Conservation (phyloP, 805 yeast species). For the Starmerella apicola region DNA sequence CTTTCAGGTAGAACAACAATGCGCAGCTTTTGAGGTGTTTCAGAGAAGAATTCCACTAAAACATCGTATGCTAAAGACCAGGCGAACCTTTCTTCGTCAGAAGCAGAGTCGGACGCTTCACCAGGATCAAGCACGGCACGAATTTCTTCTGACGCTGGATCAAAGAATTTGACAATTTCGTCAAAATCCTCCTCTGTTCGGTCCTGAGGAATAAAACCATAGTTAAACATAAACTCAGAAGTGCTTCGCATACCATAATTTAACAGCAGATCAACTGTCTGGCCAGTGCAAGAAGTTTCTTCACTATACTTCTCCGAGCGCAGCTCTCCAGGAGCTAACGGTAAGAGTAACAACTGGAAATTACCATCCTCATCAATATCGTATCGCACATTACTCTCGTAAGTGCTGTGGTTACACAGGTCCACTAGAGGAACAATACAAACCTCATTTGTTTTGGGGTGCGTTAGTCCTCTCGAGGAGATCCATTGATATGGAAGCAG, state of each 20-base stretch:
- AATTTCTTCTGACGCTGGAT: conserved; percentile 15
- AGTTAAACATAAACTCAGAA: conserved; percentile 30
- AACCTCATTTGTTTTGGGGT: conserved; percentile 23
- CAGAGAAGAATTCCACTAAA: conserved; percentile 20
- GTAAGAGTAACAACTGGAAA: conserved; percentile 13
- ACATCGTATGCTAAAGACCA: conserved; percentile 19
- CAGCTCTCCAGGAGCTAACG: neutral
- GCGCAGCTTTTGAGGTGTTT: conserved; percentile 8
- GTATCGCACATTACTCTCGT: conserved; percentile 8
- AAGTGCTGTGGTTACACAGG: conserved; percentile 28
- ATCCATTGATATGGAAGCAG: conserved; percentile 29
- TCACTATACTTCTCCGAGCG: no score
- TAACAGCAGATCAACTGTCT: conserved; percentile 24
- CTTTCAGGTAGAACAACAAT: conserved; percentile 8
- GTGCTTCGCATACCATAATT: conserved; percentile 30
- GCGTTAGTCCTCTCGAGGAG: conserved; percentile 26
- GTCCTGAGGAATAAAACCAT: conserved; percentile 29
- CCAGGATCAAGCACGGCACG: conserved; percentile 18
- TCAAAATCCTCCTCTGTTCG: conserved; percentile 9
- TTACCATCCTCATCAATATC: conserved; percentile 11
- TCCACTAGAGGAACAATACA: conserved; percentile 47
- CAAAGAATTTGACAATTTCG: conserved; percentile 16
- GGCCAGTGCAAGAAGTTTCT: no score
- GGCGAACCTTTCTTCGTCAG: conserved; percentile 10
- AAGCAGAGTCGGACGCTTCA: conserved; percentile 6